phyloP scores from a whole-genome alignment of 2,329 filamentous ascomycete genomes.

The Fusarium hostae region DNA sequence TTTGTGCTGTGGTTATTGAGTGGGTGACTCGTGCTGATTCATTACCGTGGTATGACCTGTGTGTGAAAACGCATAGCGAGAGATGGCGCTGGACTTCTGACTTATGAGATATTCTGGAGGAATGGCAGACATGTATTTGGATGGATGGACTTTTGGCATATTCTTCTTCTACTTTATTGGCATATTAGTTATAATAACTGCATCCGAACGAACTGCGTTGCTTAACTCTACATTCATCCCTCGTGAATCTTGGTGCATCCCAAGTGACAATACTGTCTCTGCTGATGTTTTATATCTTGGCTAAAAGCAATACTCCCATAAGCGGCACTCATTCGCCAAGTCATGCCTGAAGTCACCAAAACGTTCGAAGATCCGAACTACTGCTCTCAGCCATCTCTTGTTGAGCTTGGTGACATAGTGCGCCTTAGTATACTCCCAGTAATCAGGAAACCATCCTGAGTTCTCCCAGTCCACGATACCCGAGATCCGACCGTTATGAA shows the following conservation, averaged over 20 bases:
- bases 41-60: background rate
- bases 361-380: background rate
- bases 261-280: background rate
- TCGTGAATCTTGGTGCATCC: no score
- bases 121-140: background rate
- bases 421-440: slow-evolving; percentile 42
- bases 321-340: background rate
- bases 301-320: background rate
- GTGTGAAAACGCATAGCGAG: background rate
- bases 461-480: slow-evolving; percentile 46
- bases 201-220: background rate
- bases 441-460: slow-evolving; percentile 39
- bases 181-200: slow-evolving; percentile 10
- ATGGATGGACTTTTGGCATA: slow-evolving; percentile 6
- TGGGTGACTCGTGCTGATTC: background rate
- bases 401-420: slow-evolving; percentile 14
- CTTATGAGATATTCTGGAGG: background rate
- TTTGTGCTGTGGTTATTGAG: background rate
- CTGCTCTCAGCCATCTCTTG: background rate
- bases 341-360: background rate
- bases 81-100: background rate
- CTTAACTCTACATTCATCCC: background rate
- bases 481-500: slow-evolving; percentile 42
- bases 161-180: slow-evolving; percentile 11
- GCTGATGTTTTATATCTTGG: background rate